Base-by-base conservation (phyloP, 352 stramenopile genomes). In the Pythium monospermum region DNA sequence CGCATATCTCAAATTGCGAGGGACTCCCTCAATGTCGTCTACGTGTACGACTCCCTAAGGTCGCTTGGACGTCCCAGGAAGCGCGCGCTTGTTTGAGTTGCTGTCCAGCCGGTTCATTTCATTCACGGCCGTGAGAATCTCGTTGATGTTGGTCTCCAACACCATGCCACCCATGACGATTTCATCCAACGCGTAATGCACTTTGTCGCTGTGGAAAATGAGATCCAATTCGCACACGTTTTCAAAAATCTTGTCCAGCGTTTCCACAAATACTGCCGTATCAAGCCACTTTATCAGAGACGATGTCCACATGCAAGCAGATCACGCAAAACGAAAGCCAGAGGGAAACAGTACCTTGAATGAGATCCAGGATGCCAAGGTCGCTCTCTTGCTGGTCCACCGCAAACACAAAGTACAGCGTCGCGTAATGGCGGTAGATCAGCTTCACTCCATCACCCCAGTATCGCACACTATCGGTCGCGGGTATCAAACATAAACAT, bases 141-240 rank as follows among this genome's bases (percentile, higher is more conserved):
- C 74, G 65, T 96, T 96, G 70, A 99, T 99, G 83, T 99, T 99
- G 27, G 96, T 99, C 71, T 99, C 96, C 25, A 99, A 78, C 39
- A 99, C 97, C 96, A 99, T 99, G 26, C 97, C 96, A 13, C 93
- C 97, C 96, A 99, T 99, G 36, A 99, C 96, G 62, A 99, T 99
- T 76, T 99, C 97, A 77, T 99, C 97, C 47, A 99, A 76, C 38
- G 98, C 90, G 64, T 97, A 98, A 59, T 98, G 89, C 22, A 97
- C 76, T 58, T 97, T 96, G 86, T 99, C 96, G 38, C 91, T 98
- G 77, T 99, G 95, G 77, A 99, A 99, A 66, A 99, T 99, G 30
- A 99, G 79, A 64, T 99, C 96, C 40, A 99, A 79, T 76, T 99
- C 97, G 76, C 97, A 99, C 18, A 99, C 97, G 79, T 99, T 99